Evolutionary conservation across 805 yeast species (phyloP).

Genomic region (Starmerella floris): DNA sequence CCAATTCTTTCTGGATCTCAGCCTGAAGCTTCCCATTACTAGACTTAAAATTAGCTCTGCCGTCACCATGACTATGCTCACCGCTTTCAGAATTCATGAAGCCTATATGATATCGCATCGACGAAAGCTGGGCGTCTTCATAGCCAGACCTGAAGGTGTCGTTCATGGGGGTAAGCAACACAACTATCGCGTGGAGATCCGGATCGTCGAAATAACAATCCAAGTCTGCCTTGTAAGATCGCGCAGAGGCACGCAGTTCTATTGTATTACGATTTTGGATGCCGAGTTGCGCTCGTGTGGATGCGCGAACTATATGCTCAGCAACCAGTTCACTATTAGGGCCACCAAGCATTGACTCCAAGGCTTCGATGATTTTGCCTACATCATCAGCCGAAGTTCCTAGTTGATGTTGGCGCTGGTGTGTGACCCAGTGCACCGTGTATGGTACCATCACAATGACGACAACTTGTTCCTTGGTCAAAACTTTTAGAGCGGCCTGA

Average conservation of each 20-base stretch:
- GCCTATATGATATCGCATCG: conserved; percentile 17
- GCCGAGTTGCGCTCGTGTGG: conserved; percentile 14
- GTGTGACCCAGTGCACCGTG: conserved; percentile 17
- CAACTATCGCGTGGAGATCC: conserved; percentile 14
- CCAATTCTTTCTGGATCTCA: background rate
- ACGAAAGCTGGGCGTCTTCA: conserved; percentile 19
- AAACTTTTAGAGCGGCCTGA: conserved; percentile 9
- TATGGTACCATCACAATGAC: conserved; percentile 14
- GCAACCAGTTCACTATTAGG: conserved; percentile 14
- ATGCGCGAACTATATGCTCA: conserved; percentile 11
- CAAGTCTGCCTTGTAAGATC: conserved; percentile 12
- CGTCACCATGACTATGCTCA: background rate
- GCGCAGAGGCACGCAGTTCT: conserved; percentile 9
- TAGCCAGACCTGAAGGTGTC: conserved; percentile 7
- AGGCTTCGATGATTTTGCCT: conserved; percentile 10
- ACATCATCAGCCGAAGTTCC: conserved; percentile 6
- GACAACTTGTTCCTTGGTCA: conserved; percentile 13
- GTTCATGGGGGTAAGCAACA: conserved; percentile 15
- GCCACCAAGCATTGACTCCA: conserved; percentile 13
- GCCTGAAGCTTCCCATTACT: background rate
- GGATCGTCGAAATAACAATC: conserved; percentile 19
- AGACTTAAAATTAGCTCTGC: no score
- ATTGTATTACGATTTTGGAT: conserved; percentile 8
- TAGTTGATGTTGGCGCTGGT: conserved; percentile 10
- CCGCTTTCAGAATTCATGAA: background rate